Base-by-base conservation (phyloP, 805 yeast genomes). In the Metschnikowia kunwiensis region DNA sequence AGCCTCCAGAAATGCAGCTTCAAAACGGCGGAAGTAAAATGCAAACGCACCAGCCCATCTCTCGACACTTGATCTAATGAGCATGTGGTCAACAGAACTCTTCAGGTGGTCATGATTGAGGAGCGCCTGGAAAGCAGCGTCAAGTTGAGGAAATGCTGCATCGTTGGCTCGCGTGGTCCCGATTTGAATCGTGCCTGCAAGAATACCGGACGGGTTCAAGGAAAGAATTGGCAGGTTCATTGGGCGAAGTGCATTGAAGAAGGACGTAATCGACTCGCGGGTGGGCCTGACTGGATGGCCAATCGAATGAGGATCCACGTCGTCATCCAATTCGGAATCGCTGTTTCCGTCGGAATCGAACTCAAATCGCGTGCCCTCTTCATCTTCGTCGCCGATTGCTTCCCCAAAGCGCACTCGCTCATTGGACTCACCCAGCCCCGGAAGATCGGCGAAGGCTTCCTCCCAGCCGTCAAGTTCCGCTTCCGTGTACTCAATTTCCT, bases 41-140 rank as follows among this genome's bases (percentile, higher is more conserved):
- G 68, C 61, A 24, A 72, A 61, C 5, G 75, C 69, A 28, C 82
- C 84, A 24, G 61, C 60, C 93, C 95, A 86, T 46, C 95, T 70
- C 32, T 78, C 80, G 10, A 64, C 58, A 0, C 93, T 79, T 0
- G 84, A 72, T 40, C 55, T 57, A 20, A 68, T 52, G 23, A 58
- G 60, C 45, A 61, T 47, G 27, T 43, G 27, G 25, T 53, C 34
- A 40, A 41, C 30, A 3, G 43, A 28, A 13, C 24, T 37, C 10
- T 34, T 15, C 46, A 50, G 37, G 40, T 19, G 27, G 12, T 40
- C 40, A 18, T 35, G 35, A 29, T 40, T 39, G 31, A 50, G 33
- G 21, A 50, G 38, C 11, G 44, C 34, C 24, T 43, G 62, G 31
- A 61, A 43, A 2, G 60, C 51, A 6, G 56, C 49, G 7, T 58